A percentile compares a stretch with the other conserved stretches of the same genome.
Conservation (phyloP, 1,284 basidiomycete genomes). For the Moniliophthora roreri region DNA sequence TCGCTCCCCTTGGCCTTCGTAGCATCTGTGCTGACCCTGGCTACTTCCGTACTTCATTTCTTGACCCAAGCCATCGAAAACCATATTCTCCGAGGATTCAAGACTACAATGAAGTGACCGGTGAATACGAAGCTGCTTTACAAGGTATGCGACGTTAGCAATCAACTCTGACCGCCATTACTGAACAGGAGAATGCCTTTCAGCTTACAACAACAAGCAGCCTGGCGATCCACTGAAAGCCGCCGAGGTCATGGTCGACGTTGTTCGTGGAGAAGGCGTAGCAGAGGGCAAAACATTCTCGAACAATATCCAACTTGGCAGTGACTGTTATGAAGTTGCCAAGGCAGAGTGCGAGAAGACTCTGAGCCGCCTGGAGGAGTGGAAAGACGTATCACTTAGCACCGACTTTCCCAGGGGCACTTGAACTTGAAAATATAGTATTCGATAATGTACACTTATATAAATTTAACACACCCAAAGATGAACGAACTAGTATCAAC, state of each 20-base stretch:
- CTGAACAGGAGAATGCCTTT: background rate
- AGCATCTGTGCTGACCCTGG: conserved; percentile 43
- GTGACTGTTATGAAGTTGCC: conserved; percentile 22
- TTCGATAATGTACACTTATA: too few species aligned
- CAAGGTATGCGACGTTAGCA: conserved; percentile 18
- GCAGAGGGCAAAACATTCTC: conserved; percentile 25
- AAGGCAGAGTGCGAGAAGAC: conserved; percentile 18
- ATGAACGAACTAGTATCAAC: too few species aligned
- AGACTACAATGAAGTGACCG: conserved; percentile 35
- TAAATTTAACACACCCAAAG: too few species aligned
- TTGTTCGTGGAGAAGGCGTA: conserved; percentile 28
- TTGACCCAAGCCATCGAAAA: conserved; percentile 29
- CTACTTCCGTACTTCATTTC: conserved; percentile 41
- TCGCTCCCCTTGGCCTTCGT: conserved; percentile 41
- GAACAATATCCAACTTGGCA: conserved; percentile 24
- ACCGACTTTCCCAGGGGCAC: conserved; percentile 16
- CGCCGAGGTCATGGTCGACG: conserved; percentile 28
- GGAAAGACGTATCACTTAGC: conserved; percentile 23
- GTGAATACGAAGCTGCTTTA: conserved; percentile 26
- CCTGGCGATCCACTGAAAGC: conserved; percentile 31
- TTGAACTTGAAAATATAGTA: too few species aligned
- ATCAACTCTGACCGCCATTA: background rate
- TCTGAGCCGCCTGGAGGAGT: conserved; percentile 23
- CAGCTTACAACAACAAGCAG: conserved; percentile 28
- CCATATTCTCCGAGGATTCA: conserved; percentile 32